Evolutionary conservation across 179 eudicot species (phyloP).

Genomic region (Camellia oleifera): DNA sequence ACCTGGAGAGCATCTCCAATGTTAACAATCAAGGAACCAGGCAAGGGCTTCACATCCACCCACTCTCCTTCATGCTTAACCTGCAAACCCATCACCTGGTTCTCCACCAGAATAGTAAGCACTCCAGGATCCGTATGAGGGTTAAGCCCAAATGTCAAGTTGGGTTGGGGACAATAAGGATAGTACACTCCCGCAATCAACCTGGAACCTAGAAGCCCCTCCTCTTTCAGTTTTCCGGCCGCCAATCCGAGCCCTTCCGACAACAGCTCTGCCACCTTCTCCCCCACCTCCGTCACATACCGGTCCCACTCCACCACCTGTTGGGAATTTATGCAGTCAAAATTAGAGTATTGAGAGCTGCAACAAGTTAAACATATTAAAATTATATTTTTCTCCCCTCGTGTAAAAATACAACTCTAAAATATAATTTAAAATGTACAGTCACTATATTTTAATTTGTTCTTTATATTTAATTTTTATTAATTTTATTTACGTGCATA

Average conservation of each 20-base stretch:
- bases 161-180: slow-evolving; percentile 29
- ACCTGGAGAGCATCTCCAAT: slow-evolving; percentile 31
- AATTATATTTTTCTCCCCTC: too few relatives aligned
- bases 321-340: too few relatives aligned
- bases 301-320: slow-evolving; percentile 13
- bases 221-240: neutral
- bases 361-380: too few relatives aligned
- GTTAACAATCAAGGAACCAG: slow-evolving; percentile 23
- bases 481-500: too few relatives aligned
- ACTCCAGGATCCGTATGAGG: slow-evolving; percentile 25
- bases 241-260: slow-evolving; percentile 21
- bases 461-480: too few relatives aligned
- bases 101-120: slow-evolving; percentile 21
- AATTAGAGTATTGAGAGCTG: too few relatives aligned
- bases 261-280: slow-evolving; percentile 15
- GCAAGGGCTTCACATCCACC: slow-evolving; percentile 29
- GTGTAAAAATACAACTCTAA: too few relatives aligned
- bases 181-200: slow-evolving; percentile 14
- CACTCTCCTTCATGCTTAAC: slow-evolving; percentile 27
- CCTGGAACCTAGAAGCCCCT: neutral
- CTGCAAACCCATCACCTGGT: slow-evolving; percentile 27
- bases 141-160: slow-evolving; percentile 26
- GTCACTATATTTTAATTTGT: too few relatives aligned
- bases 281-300: slow-evolving; percentile 16
- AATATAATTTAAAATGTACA: too few relatives aligned